Percentiles rank a stretch among this genome's conserved stretches.
These are phyloP conservation scores for Trypanosoma rangeli DNA, from an alignment of 208 protist genomes.

Conservation along the genomic window DNA sequence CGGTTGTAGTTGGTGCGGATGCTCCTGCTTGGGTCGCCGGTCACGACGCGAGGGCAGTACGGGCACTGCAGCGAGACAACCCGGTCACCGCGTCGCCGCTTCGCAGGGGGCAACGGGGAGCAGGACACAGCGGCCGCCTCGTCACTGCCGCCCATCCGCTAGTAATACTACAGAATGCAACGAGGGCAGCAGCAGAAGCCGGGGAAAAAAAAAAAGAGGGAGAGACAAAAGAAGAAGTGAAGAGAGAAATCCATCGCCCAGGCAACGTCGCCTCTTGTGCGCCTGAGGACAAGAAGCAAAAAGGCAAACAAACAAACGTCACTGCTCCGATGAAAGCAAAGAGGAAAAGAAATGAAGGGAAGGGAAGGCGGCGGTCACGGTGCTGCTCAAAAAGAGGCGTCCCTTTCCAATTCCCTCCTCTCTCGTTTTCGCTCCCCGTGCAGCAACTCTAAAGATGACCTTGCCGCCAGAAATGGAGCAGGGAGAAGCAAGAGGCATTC, in stretches of 20 bases:
- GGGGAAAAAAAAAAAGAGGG: neutral
- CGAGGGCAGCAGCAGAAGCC: neutral
- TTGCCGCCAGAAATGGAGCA: too few species aligned
- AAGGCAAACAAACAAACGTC: neutral
- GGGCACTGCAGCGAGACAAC: constrained; percentile 38
- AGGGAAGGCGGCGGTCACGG: too few species aligned
- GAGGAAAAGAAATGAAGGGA: too few species aligned
- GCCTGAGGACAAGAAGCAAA: too few species aligned
- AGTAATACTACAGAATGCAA: neutral
- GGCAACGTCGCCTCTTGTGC: too few species aligned
- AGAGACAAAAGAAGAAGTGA: neutral
- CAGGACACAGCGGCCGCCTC: neutral
- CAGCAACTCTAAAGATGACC: too few species aligned
- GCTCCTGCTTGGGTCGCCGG: constrained; percentile 47
- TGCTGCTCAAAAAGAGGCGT: too few species aligned
- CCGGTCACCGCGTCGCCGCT: constrained; percentile 1
- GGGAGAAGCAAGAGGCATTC: too few species aligned
- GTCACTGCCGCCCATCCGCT: neutral
- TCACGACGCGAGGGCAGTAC: constrained; percentile 56
- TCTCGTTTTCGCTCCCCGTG: too few species aligned
- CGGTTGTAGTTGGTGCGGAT: constrained; percentile 76
- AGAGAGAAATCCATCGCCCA: neutral
- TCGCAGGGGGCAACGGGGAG: neutral
- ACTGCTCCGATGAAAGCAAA: neutral
- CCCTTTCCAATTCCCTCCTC: too few species aligned